These are phyloP conservation scores for Gossypium trilobum DNA, from an alignment of 441 rosid genomes.

Conservation along the genomic window DNA sequence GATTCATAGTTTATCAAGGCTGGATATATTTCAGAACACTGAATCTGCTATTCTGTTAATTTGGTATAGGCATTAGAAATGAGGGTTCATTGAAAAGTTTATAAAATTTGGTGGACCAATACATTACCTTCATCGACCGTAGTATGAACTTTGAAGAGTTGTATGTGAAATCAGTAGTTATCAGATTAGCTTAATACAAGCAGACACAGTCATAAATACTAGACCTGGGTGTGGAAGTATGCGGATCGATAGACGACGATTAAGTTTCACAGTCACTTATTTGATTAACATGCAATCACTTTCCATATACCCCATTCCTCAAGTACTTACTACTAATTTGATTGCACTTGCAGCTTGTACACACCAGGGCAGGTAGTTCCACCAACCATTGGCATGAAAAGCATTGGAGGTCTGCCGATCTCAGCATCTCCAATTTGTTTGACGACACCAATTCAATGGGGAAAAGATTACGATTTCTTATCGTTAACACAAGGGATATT, in stretches of 20 bases:
- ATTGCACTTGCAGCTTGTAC: conserved; percentile 31
- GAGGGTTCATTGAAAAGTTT: background rate
- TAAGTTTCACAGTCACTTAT: background rate
- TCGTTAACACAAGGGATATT: conserved; percentile 41
- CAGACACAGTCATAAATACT: background rate
- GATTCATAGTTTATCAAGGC: background rate
- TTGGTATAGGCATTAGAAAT: background rate
- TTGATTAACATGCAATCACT: background rate
- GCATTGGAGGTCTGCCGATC: conserved; percentile 17
- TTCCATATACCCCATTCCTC: background rate
- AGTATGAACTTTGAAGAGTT: background rate
- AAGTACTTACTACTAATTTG: background rate
- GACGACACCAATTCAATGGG: conserved; percentile 25
- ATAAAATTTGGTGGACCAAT: too few species aligned
- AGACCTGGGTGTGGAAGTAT: background rate
- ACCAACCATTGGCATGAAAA: conserved; percentile 24
- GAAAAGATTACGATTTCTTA: conserved; percentile 39
- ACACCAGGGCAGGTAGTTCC: conserved; percentile 22
- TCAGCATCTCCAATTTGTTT: conserved; percentile 18
- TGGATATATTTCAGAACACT: background rate
- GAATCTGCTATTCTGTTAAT: background rate
- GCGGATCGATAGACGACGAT: background rate
- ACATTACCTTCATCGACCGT: too few species aligned
- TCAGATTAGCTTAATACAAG: background rate
- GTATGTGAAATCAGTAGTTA: background rate